Conservation (phyloP, 2,329 filamentous ascomycete species). For the Colletotrichum theobromicola region DNA sequence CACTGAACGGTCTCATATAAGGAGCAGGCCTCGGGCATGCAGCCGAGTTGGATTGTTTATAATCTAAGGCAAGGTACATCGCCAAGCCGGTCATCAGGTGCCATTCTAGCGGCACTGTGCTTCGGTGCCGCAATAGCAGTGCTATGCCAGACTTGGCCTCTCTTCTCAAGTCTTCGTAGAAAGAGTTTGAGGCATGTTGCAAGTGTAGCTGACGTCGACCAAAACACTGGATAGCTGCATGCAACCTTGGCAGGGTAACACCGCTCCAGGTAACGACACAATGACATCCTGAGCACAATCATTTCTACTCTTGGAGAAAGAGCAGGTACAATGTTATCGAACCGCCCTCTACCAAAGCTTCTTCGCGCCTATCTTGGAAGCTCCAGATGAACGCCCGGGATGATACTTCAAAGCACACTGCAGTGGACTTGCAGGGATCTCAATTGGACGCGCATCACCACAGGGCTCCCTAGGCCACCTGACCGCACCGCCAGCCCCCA, state of each 20-base stretch:
- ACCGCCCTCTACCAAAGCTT: background rate
- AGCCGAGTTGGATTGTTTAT: background rate
- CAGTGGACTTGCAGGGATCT: background rate
- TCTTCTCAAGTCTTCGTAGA: background rate
- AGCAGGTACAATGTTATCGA: background rate
- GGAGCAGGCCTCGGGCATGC: background rate
- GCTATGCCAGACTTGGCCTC: background rate
- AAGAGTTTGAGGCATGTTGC: background rate
- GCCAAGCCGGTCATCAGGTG: background rate
- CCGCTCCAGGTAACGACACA: background rate
- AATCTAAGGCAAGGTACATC: background rate
- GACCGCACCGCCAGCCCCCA: background rate
- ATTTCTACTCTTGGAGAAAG: background rate
- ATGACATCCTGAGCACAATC: background rate
- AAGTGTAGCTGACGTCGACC: background rate
- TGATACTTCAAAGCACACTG: background rate
- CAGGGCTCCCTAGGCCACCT: background rate
- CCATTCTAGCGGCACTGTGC: background rate
- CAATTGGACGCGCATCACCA: background rate
- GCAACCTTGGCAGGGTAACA: background rate
- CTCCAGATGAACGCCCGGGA: background rate
- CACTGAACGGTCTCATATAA: background rate
- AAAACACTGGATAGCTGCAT: background rate
- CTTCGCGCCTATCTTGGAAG: background rate
- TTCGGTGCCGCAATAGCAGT: background rate